Evolutionary conservation across 2,329 filamentous ascomycete species (phyloP), one percentile per base, ranked within the genome.

Genomic region (Phoma sp.): DNA sequence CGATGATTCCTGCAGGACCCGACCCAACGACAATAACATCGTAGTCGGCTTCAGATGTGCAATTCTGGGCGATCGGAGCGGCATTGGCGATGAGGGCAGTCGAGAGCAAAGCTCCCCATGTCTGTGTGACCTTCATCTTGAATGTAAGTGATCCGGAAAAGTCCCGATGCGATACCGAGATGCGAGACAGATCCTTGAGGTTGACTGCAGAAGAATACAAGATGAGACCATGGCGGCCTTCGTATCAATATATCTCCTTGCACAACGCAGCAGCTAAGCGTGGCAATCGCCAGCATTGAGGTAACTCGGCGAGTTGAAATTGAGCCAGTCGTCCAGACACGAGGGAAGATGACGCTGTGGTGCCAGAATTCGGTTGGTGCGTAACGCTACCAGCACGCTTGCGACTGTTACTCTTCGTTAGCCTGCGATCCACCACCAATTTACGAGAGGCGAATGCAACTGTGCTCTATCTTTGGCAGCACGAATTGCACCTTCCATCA

Each of bases 1-100:
- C 77, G 27, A 83, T 80, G 47, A 84, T 81, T 5, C 82, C 81
- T 7, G 80, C 80, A 7, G 81, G 79, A 27, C 81, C 82, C 32
- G 80, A 78, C n/a, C 66, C 65, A 25, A 67, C 56, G 36, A 67
- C 35, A 25, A 67, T 67, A n/a, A 65, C 63, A 55, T 67, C 64
- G 55, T 61, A 67, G 24, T 60, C 55, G 51, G 58, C 56, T 29
- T 52, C 52, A 2, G 39, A 37, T 14, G 47, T 39, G 22, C 37
- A 44, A 18, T 49, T 14, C 35, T 55, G 8, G 11, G 44, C 41
- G 24, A 40, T 49, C 24, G 30, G 57, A 48, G 52, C 47, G 38
- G 50, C 41, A 38, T 40, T 45, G 11, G 32, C 47, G 27, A 60
- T n/a, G 4, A 57, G 24, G n/a, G 56, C 52, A 32, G 46, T 44